These are phyloP conservation scores for Phytophthora vignae DNA, from an alignment of 352 stramenopile species.

Conservation along the genomic window DNA sequence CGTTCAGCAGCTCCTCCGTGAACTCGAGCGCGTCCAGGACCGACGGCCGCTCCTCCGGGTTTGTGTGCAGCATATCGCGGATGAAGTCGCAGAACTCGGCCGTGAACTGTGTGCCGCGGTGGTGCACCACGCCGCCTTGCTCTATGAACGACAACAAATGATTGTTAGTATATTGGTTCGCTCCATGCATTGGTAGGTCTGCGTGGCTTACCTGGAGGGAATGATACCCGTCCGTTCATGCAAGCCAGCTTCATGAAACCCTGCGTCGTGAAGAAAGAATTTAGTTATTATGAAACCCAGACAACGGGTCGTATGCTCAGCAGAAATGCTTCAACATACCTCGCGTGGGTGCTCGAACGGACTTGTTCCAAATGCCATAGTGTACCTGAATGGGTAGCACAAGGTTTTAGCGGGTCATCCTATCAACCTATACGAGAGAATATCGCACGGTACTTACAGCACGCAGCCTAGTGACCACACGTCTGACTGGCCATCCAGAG, in stretches of 20 bases:
- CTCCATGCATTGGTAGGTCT: background rate
- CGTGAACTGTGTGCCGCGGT: conserved; percentile 75
- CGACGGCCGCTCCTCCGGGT: conserved; percentile 81
- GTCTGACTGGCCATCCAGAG: conserved; percentile 83
- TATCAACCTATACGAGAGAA: background rate
- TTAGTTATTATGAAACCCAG: background rate
- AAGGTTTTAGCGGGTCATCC: background rate
- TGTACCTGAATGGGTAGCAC: conserved; percentile 51
- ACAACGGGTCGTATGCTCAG: background rate
- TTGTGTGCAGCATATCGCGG: conserved; percentile 86
- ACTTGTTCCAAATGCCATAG: conserved; percentile 87
- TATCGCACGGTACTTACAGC: conserved; percentile 49
- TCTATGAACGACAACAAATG: conserved; percentile 34
- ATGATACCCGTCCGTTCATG: conserved; percentile 80
- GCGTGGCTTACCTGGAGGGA: conserved; percentile 64
- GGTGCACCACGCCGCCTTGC: conserved; percentile 68
- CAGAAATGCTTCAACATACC: conserved; percentile 26
- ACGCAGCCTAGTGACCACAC: conserved; percentile 89
- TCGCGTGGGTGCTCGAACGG: conserved; percentile 84
- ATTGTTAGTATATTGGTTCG: background rate
- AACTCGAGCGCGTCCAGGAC: conserved; percentile 86
- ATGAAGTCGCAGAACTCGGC: conserved; percentile 90
- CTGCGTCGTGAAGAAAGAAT: conserved; percentile 33
- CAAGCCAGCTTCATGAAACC: conserved; percentile 88
- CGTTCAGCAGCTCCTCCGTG: conserved; percentile 77